Conservation (phyloP, 257 asterid genomes). For the Catharanthus roseus region DNA sequence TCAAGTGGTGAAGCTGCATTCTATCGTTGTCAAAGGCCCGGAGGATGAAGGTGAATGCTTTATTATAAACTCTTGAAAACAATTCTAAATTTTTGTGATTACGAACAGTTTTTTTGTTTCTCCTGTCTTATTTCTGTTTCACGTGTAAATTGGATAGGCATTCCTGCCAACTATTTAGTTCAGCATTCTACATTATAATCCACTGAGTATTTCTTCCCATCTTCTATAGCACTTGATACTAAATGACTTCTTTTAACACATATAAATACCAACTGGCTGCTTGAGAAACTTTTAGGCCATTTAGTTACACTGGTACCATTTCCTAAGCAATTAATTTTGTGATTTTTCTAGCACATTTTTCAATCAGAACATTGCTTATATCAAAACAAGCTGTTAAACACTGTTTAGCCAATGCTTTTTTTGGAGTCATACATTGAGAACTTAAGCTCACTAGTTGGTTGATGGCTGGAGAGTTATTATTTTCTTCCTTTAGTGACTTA, state of each 20-base stretch:
- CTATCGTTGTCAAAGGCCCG: conserved; percentile 65
- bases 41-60: conserved; percentile 71
- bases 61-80: neutral
- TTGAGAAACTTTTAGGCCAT: no score
- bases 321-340: no score
- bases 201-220: no score
- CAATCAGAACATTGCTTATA: neutral
- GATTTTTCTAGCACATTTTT: no score
- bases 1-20: conserved; percentile 85
- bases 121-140: neutral
- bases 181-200: neutral
- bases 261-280: no score
- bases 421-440: no score
- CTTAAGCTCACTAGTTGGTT: neutral
- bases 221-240: no score
- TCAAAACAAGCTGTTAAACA: neutral
- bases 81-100: neutral
- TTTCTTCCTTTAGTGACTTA: neutral
- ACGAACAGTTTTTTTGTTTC: neutral
- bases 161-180: neutral
- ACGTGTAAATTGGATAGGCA: neutral
- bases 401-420: neutral
- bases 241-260: no score
- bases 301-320: no score
- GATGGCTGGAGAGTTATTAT: neutral